Percentiles rank a stretch among this genome's conserved stretches.
phyloP scores from a whole-genome alignment of 306 rosid genomes.

The Vicia villosa region DNA sequence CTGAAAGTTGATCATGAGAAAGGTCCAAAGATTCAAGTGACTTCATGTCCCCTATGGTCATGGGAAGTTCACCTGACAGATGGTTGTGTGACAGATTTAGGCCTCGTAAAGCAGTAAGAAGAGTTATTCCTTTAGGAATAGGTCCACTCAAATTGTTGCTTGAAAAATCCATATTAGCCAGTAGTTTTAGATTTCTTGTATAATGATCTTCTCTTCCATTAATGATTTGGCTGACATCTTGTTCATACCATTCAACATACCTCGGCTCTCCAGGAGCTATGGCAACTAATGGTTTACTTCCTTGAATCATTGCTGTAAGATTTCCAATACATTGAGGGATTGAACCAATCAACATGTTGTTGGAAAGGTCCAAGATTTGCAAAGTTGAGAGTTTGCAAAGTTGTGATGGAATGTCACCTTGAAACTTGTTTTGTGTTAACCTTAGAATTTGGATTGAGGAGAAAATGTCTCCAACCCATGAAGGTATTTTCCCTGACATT shows the following conservation, averaged over 20 bases:
- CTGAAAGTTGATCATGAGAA: slow-evolving; percentile 29
- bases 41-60: slow-evolving; percentile 9
- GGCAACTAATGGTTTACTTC: background rate
- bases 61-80: slow-evolving; percentile 10
- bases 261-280: background rate
- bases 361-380: slow-evolving; percentile 2
- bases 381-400: background rate
- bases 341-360: background rate
- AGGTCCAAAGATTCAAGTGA: slow-evolving; percentile 28
- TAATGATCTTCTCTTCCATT: slow-evolving; percentile 29
- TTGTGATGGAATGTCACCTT: background rate
- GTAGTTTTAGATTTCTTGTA: no score
- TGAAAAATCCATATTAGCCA: no score
- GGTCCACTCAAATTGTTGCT: no score
- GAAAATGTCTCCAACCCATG: background rate
- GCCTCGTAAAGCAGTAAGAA: background rate
- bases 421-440: background rate
- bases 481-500: background rate
- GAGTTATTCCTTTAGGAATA: no score
- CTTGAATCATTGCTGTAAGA: slow-evolving; percentile 12
- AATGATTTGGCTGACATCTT: background rate
- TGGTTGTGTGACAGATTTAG: slow-evolving; percentile 25
- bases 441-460: background rate
- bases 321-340: slow-evolving; percentile 33
- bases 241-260: slow-evolving; percentile 4